phyloP scores from a whole-genome alignment of 2,329 filamentous ascomycete species.

The Hortaea werneckii region DNA sequence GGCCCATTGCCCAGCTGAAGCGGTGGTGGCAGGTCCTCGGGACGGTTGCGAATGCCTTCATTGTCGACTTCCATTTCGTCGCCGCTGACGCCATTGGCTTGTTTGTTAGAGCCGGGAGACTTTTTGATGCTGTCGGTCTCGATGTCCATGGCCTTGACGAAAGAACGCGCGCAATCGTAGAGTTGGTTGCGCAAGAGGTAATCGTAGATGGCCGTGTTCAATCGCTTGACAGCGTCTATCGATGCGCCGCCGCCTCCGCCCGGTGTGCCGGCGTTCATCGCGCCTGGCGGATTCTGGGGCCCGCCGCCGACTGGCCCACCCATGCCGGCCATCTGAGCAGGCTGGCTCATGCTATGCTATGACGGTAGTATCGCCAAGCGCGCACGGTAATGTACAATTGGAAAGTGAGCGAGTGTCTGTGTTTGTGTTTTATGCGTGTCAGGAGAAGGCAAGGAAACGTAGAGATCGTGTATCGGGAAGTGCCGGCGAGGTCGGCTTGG shows the following conservation, averaged over 20 bases:
- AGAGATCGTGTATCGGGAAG: no score
- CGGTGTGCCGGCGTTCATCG: conserved; percentile 19
- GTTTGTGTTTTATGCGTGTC: no score
- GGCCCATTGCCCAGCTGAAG: conserved; percentile 62
- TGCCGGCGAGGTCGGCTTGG: no score
- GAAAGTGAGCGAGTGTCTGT: no score
- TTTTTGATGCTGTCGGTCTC: conserved; percentile 43
- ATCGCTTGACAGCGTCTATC: conserved; percentile 26
- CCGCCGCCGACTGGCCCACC: conserved; percentile 51
- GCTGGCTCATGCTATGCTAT: conserved; percentile 43
- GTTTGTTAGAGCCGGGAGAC: conserved; percentile 50
- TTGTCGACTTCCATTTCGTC: conserved; percentile 69
- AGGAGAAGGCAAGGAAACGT: no score
- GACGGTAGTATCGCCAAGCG: neutral
- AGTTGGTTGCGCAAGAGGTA: conserved; percentile 82
- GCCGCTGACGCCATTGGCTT: conserved; percentile 59
- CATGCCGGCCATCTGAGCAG: conserved; percentile 54
- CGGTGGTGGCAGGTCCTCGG: conserved; percentile 69
- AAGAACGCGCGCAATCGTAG: conserved; percentile 68
- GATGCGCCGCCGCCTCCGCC: conserved; percentile 13
- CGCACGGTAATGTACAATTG: no score
- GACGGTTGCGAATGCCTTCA: conserved; percentile 70
- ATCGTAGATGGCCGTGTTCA: conserved; percentile 86
- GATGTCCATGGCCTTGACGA: conserved; percentile 44
- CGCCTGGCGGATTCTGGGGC: conserved; percentile 9